A percentile compares a stretch with the other conserved stretches of the same genome.
Evolutionary conservation across 768 basidiomycete genomes (phyloP).

Genomic region (Pholiota microspora): DNA sequence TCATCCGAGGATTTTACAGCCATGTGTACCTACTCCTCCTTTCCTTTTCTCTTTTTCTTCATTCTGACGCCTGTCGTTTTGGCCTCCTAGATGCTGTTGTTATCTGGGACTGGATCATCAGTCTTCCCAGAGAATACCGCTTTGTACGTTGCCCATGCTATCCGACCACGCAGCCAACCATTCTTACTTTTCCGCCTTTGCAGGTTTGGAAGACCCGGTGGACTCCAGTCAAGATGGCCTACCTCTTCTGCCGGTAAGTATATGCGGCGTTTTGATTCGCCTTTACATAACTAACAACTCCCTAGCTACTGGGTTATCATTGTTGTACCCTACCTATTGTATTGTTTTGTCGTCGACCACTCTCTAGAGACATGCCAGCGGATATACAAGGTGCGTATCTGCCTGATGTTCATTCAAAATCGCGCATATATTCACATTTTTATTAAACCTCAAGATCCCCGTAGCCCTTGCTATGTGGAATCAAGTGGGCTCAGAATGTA

Average conservation of each 20-base stretch:
- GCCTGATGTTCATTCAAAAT: constrained; percentile 1
- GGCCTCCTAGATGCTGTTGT: constrained; percentile 65
- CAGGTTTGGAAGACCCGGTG: constrained; percentile 83
- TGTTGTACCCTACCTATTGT: constrained; percentile 77
- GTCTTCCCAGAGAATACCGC: constrained; percentile 72
- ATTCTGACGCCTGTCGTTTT: constrained; percentile 27
- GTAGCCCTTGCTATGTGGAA: constrained; percentile 87
- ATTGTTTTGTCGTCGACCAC: constrained; percentile 74
- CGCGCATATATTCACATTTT: constrained; percentile 8
- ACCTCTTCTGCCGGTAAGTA: constrained; percentile 78
- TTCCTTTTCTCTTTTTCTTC: constrained; percentile 23
- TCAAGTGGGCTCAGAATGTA: constrained; percentile 80
- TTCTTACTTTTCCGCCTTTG: constrained; percentile 18
- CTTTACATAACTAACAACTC: constrained; percentile 19
- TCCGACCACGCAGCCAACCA: constrained; percentile 16
- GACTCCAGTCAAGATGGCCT: constrained; percentile 82
- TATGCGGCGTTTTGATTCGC: constrained; percentile 18
- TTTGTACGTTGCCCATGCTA: constrained; percentile 47
- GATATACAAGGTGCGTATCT: constrained; percentile 58
- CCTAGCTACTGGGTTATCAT: constrained; percentile 79
- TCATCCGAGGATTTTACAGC: constrained; percentile 43
- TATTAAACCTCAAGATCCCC: constrained; percentile 57
- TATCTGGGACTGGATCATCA: constrained; percentile 84
- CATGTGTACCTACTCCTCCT: constrained; percentile 55
- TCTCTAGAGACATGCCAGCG: constrained; percentile 58